phyloP scores from a whole-genome alignment of 257 asterid species.

The Misopates orontium region DNA sequence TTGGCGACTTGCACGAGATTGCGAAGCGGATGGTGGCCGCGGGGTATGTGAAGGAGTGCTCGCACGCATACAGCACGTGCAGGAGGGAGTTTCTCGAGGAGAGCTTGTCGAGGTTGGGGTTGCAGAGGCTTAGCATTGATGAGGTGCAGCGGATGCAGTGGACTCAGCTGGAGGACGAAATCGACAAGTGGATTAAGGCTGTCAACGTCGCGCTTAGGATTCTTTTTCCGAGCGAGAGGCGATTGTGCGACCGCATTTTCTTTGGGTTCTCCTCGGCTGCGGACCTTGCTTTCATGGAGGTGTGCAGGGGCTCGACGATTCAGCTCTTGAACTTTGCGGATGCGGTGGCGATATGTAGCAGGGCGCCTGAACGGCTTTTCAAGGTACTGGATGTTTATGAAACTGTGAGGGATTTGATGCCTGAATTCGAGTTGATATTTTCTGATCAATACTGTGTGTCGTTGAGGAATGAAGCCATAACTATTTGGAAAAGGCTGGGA shows the following conservation, averaged over 20 bases:
- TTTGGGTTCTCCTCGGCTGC: slow-evolving; percentile 63
- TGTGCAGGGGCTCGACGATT: slow-evolving; percentile 77
- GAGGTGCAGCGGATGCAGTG: slow-evolving; percentile 90
- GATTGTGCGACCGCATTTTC: slow-evolving; percentile 82
- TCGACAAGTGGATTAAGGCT: slow-evolving; percentile 90
- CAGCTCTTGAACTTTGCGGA: slow-evolving; percentile 91
- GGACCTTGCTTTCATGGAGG: slow-evolving; percentile 94
- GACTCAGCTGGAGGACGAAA: slow-evolving; percentile 84
- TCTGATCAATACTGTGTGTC: slow-evolving; percentile 77
- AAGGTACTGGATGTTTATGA: slow-evolving; percentile 90
- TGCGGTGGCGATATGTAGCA: slow-evolving; percentile 84
- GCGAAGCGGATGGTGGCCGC: slow-evolving; percentile 95
- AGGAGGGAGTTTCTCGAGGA: slow-evolving; percentile 89
- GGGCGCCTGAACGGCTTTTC: slow-evolving; percentile 93
- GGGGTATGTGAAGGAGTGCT: slow-evolving; percentile 82
- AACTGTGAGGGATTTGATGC: slow-evolving; percentile 80
- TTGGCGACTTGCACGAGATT: slow-evolving; percentile 75
- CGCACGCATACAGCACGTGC: slow-evolving; percentile 79
- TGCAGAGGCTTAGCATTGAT: slow-evolving; percentile 83
- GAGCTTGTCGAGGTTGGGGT: slow-evolving; percentile 83
- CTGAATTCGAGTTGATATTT: slow-evolving; percentile 79
- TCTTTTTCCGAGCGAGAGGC: slow-evolving; percentile 89
- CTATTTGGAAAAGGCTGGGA: slow-evolving; percentile 86
- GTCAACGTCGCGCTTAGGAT: slow-evolving; percentile 70
- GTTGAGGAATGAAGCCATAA: slow-evolving; percentile 74